phyloP scores from a whole-genome alignment of 148 eudicot species.

The Silene latifolia region DNA sequence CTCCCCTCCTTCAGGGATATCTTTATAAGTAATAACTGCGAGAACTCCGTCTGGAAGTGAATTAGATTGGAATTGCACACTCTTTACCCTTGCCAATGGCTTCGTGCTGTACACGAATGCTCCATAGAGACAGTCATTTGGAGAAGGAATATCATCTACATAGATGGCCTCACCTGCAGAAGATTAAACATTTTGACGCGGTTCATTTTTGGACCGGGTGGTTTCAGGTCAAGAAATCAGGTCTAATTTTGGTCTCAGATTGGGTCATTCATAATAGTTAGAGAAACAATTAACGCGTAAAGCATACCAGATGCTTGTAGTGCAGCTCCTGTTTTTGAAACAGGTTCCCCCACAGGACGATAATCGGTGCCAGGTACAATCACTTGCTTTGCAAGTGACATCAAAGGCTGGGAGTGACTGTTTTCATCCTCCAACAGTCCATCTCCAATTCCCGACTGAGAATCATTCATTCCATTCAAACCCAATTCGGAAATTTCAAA shows the following conservation, averaged over 20 bases:
- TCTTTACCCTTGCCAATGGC: constrained; percentile 67
- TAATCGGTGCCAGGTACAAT: constrained; percentile 47
- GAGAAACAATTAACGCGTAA: neutral
- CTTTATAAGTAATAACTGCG: constrained; percentile 52
- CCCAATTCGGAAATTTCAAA: neutral
- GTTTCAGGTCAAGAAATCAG: no score
- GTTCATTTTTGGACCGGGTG: no score
- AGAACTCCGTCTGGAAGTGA: constrained; percentile 3
- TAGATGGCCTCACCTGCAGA: constrained; percentile 50
- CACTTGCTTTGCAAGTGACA: constrained; percentile 65
- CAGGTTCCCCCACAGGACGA: constrained; percentile 78
- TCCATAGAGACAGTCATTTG: neutral
- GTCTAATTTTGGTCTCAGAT: no score
- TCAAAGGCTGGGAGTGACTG: constrained; percentile 11
- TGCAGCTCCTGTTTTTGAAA: constrained; percentile 68
- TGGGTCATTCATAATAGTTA: no score
- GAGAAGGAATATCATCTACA: no score
- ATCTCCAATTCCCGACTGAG: constrained; percentile 22
- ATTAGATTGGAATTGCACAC: constrained; percentile 43
- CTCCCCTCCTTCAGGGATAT: constrained; percentile 42
- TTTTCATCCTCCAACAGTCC: constrained; percentile 5
- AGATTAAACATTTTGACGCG: neutral
- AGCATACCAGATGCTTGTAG: constrained; percentile 87
- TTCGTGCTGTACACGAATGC: constrained; percentile 86
- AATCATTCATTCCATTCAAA: no score